Evolutionary conservation across 345 rosid genomes (phyloP).

Genomic region (Punica granatum): DNA sequence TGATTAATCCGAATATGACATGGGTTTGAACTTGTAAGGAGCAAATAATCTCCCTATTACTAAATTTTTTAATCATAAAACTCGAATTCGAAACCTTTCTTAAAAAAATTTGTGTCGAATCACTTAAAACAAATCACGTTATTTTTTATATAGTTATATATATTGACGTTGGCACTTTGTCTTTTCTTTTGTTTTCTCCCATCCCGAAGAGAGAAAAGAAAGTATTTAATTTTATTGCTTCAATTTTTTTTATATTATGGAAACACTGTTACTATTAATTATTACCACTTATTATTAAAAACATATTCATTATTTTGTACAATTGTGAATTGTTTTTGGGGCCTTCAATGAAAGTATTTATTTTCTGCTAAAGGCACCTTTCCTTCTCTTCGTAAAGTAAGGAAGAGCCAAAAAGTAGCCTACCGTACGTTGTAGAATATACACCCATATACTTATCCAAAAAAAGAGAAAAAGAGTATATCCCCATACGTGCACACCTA

Average conservation of each 20-base stretch:
- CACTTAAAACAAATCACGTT: too few relatives aligned
- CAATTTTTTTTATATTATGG: slow-evolving; percentile 10
- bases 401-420: slow-evolving; percentile 4
- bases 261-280: not conserved
- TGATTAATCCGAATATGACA: too few relatives aligned
- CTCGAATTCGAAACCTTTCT: too few relatives aligned
- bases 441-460: not conserved
- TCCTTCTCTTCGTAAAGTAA: slow-evolving; percentile 22
- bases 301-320: not conserved
- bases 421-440: slow-evolving; percentile 3
- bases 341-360: not conserved
- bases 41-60: too few relatives aligned
- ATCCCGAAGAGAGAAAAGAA: slow-evolving; percentile 11
- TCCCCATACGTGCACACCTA: too few relatives aligned
- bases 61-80: too few relatives aligned
- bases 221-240: slow-evolving; percentile 4
- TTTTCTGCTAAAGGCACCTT: slow-evolving; percentile 4
- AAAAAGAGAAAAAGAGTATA: not conserved
- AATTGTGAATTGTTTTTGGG: not conserved
- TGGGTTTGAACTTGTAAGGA: too few relatives aligned
- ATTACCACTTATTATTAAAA: not conserved
- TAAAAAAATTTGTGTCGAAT: too few relatives aligned
- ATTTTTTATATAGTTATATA: slow-evolving; percentile 14
- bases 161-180: slow-evolving; percentile 61
- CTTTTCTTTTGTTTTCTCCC: slow-evolving; percentile 44